Evolutionary conservation across 2,329 filamentous ascomycete genomes (phyloP).

Genomic region (Onygenales sp.): DNA sequence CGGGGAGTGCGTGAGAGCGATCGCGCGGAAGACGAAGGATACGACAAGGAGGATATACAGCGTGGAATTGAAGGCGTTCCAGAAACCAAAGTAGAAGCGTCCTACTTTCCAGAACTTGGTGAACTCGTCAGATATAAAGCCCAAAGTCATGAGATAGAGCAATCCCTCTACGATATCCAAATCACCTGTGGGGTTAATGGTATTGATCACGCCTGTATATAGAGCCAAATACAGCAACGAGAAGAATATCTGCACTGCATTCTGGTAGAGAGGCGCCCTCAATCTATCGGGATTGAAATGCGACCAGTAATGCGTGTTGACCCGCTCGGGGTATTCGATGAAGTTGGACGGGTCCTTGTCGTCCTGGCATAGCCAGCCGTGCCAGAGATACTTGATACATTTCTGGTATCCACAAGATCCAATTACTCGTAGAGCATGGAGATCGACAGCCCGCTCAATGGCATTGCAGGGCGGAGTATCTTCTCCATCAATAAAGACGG

Average conservation of each 20-base stretch:
- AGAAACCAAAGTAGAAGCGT: slow-evolving; percentile 83
- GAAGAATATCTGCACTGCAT: slow-evolving; percentile 74
- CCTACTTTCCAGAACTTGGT: slow-evolving; percentile 93
- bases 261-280: slow-evolving; percentile 87
- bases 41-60: slow-evolving; percentile 71
- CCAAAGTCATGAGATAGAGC: slow-evolving; percentile 83
- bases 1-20: slow-evolving; percentile 58
- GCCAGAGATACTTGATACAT: slow-evolving; percentile 87
- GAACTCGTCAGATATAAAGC: slow-evolving; percentile 80
- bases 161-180: slow-evolving; percentile 75
- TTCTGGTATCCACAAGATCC: slow-evolving; percentile 92
- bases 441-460: slow-evolving; percentile 84
- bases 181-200: slow-evolving; percentile 75
- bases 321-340: slow-evolving; percentile 75
- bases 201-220: slow-evolving; percentile 88
- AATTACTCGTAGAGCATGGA: slow-evolving; percentile 82
- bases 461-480: slow-evolving; percentile 72
- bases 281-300: slow-evolving; percentile 94
- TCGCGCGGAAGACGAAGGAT: slow-evolving; percentile 68
- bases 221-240: slow-evolving; percentile 74
- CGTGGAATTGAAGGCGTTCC: slow-evolving; percentile 87
- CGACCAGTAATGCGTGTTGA: slow-evolving; percentile 63
- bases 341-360: slow-evolving; percentile 85
- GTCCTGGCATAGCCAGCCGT: slow-evolving; percentile 93
- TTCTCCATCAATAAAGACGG: slow-evolving; percentile 62